Conservation (phyloP, 2,329 filamentous ascomycete genomes). For the Botrytis fabae region DNA sequence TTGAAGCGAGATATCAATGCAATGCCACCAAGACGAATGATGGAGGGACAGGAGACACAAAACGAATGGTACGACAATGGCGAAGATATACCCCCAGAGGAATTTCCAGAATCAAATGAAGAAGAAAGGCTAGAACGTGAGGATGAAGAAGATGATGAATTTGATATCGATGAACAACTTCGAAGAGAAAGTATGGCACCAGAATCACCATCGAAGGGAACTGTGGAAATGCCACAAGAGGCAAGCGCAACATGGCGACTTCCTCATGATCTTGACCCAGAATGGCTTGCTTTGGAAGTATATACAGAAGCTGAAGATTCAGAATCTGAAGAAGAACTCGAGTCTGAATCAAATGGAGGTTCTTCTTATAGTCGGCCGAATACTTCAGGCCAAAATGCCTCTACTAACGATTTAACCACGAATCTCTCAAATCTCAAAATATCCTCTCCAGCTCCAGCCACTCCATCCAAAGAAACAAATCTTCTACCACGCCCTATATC, state of each 20-base stretch:
- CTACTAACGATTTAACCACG: constrained; percentile 26
- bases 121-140: constrained; percentile 36
- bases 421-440: constrained; percentile 35
- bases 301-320: constrained; percentile 59
- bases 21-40: constrained; percentile 64
- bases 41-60: constrained; percentile 46
- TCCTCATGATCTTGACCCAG: constrained; percentile 66
- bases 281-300: constrained; percentile 75
- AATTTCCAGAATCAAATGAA: constrained; percentile 32
- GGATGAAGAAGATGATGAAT: constrained; percentile 39
- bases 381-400: constrained; percentile 27
- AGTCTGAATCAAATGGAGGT: constrained; percentile 33
- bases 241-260: constrained; percentile 48
- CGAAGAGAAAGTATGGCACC: constrained; percentile 37
- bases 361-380: constrained; percentile 34
- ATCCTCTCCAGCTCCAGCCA: constrained; percentile 29
- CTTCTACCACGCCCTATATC: constrained; percentile 18
- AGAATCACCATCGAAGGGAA: constrained; percentile 23
- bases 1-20: constrained; percentile 68
- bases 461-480: constrained; percentile 26
- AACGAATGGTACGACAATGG: constrained; percentile 30
- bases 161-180: constrained; percentile 39
- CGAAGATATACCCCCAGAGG: constrained; percentile 24
- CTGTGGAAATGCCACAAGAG: constrained; percentile 7
- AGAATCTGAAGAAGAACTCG: constrained; percentile 51